Percentiles rank a stretch among this genome's conserved stretches.
Evolutionary conservation across 768 basidiomycete species (phyloP).

Genomic region (Lactarius hengduanensis): DNA sequence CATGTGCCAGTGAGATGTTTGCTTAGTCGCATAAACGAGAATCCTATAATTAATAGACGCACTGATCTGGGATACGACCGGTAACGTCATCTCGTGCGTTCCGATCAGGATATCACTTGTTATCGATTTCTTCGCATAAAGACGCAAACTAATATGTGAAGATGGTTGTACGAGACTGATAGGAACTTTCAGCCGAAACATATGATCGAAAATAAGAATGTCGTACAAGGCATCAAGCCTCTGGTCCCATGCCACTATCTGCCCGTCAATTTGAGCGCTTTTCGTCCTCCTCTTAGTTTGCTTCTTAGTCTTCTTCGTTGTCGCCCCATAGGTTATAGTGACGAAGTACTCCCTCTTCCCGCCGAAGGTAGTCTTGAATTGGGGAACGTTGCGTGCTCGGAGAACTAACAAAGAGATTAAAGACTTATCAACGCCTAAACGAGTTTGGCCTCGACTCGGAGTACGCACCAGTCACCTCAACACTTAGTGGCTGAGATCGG

Average conservation of each 20-base stretch:
- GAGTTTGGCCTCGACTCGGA: not conserved
- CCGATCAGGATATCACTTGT: not conserved
- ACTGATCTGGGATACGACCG: not conserved
- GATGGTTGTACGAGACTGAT: not conserved
- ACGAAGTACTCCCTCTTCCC: not conserved
- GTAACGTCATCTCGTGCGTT: not conserved
- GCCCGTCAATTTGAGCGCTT: not conserved
- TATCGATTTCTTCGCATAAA: not conserved
- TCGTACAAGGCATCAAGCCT: not conserved
- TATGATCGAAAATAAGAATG: not conserved
- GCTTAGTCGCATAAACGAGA: not conserved
- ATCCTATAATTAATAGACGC: not conserved
- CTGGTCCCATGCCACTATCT: not conserved
- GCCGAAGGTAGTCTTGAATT: not conserved
- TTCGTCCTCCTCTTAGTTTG: not conserved
- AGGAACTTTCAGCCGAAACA: not conserved
- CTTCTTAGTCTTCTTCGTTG: not conserved
- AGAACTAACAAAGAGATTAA: not conserved
- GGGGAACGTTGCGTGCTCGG: not conserved
- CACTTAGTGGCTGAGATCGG: not conserved
- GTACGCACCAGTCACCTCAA: not conserved
- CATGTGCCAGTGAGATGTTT: not conserved
- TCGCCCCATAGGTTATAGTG: not conserved
- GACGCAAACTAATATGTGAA: not conserved
- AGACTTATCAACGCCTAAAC: not conserved